phyloP scores from a whole-genome alignment of 164 flowering plant genomes.

The Umbellularia californica region DNA sequence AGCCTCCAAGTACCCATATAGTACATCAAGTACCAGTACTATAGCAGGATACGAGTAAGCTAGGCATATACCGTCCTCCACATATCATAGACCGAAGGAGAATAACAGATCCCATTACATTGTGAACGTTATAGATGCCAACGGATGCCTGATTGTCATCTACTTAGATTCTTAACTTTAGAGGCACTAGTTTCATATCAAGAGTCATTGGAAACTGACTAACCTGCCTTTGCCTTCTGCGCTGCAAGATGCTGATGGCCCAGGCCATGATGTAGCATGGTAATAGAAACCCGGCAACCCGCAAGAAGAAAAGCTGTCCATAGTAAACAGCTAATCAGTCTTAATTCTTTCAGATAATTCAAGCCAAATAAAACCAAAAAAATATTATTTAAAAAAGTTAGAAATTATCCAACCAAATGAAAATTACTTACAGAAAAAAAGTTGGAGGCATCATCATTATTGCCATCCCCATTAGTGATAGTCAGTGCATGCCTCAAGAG shows the following conservation, averaged over 20 bases:
- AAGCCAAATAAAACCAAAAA: neutral
- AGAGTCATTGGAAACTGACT: constrained; percentile 6
- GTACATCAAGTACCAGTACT: too few species aligned
- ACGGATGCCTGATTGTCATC: too few species aligned
- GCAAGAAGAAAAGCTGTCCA: constrained; percentile 80
- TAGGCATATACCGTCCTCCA: too few species aligned
- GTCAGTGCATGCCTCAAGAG: constrained; percentile 68
- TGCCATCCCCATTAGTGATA: constrained; percentile 50
- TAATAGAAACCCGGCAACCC: constrained; percentile 85
- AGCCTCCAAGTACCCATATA: too few species aligned
- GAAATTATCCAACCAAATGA: neutral
- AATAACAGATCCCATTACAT: too few species aligned
- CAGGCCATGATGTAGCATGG: constrained; percentile 98
- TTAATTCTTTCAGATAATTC: neutral
- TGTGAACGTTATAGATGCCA: too few species aligned
- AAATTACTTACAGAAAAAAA: constrained; percentile 52
- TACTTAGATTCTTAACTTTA: too few species aligned
- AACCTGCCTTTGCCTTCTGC: constrained; percentile 77
- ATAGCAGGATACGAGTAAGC: too few species aligned
- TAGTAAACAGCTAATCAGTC: neutral
- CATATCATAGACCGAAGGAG: too few species aligned
- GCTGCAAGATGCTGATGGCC: constrained; percentile 89
- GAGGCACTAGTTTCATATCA: too few species aligned
- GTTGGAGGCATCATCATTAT: constrained; percentile 47
- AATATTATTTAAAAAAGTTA: too few species aligned